Evolutionary conservation across 371 early-diverging fungal species (phyloP), one percentile per base, ranked within the genome.

Genomic region (Mucor ambiguus): DNA sequence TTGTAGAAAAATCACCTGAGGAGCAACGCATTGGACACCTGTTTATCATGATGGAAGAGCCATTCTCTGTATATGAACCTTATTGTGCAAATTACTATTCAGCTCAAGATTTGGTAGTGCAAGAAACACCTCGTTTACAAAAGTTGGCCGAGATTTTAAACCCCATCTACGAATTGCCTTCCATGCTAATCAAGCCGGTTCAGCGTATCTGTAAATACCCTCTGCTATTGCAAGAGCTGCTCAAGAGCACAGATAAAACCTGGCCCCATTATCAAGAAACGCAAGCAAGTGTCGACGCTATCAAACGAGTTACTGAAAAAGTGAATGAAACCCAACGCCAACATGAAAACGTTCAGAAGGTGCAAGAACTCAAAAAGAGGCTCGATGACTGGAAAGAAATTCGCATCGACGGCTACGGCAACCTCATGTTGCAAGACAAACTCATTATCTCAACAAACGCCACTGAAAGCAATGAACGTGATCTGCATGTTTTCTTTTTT

Each of bases 201-300:
- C 98, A 99, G 79, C 90, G 99, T 63, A 91, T 98, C 61, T 96
- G 97, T 85, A 96, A 95, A 85, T 99, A 98, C 80, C 96, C 96
- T 30, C 77, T 96, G 29, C 85, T 97, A 37, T 81, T 98, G 70
- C 83, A 88, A 63, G 93, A 95, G 70, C 83, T 97, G 65, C 80
- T 94, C 72, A 95, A 95, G 33, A 56, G 56, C 20, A 78, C 80
- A 84, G 62, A 90, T 90, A 20, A 83, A 89, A 35, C 73, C 26
- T 90, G 92, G 71, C 90, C 91, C 3, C 81, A 88, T 69, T 85
- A 84, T 63, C 74, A 81, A 14, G 96, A 96, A 70, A 83, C 97
- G 67, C 77, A 86, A 32, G 81, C 85, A 7, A 98, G 97, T n/a
- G 77, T 92, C 44, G 85, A 83, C 5, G 80, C 92, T 7, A 90